Evolutionary conservation across 169 alveolate genomes (phyloP).

Genomic region (Eimeria acervulina): DNA sequence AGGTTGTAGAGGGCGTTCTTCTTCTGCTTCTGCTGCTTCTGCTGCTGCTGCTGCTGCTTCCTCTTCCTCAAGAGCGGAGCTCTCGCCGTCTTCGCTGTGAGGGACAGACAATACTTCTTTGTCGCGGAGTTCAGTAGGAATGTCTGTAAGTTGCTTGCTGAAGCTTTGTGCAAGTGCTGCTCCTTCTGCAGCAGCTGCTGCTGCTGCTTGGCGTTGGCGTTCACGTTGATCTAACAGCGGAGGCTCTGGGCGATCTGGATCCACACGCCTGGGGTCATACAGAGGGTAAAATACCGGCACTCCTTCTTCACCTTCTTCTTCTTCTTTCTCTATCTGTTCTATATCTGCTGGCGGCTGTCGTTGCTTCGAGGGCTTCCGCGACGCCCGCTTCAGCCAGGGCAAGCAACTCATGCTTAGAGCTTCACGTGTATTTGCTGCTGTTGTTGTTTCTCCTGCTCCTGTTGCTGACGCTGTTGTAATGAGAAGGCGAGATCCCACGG

Average conservation of each 20-base stretch:
- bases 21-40: neutral
- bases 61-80: neutral
- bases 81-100: neutral
- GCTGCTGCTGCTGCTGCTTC: constrained; percentile 20
- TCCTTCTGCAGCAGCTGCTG: neutral
- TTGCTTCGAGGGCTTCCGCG: neutral
- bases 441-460: no score
- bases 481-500: no score
- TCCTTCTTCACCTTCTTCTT: neutral
- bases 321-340: neutral
- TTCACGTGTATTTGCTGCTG: neutral
- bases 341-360: neutral
- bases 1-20: neutral
- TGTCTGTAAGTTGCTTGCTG: constrained; percentile 12
- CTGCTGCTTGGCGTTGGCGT: neutral
- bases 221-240: neutral
- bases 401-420: neutral
- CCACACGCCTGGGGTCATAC: neutral
- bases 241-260: neutral
- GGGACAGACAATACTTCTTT: neutral
- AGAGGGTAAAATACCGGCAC: neutral
- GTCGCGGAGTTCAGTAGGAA: neutral
- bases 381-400: neutral
- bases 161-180: neutral
- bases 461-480: neutral